Evolutionary conservation across 2,329 filamentous ascomycete genomes (phyloP), one percentile per base, ranked within the genome.

Genomic region (Myriangium duriaei): DNA sequence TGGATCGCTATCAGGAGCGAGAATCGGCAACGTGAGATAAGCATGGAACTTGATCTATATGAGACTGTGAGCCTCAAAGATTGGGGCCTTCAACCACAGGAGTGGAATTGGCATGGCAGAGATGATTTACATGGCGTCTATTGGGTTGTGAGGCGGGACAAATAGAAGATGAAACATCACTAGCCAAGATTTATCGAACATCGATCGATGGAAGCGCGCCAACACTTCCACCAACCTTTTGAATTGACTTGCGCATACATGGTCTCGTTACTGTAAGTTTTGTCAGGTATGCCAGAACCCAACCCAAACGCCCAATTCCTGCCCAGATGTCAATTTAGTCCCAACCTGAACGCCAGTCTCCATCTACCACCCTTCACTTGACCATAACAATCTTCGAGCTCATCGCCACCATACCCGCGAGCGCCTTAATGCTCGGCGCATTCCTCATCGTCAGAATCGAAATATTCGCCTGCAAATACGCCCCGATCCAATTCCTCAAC

Each of bases 401-500:
- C 21, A 7, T 26, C 21, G 21, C 21, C 21, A 26, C 21, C 21
- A 26, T 26, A 7, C 21, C 21, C 21, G 21, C 21, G 7, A 26
- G n/a, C 21, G 7, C 21, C 21, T n/a, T 26, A n/a, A 26, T 26
- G n/a, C 21, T 26, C 7, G 21, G 21, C 21, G 21, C 21, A 26
- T 26, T 26, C 21, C 21, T 7, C 21, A 26, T 26, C 7, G 21
- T 26, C 21, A 38, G 30, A 5, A 38, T 16, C 7, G 26, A 19
- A 11, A 38, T 28, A 11, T 31, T 28, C 26, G 26, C 29, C 35
- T 37, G 15, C 13, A 32, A 15, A 24, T 31, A 14, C n/a, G 26
- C 7, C 3, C 11, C n/a, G 2, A 39, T 32, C 41, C 41, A 42
- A 12, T 32, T 42, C 5, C 41, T 16, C 15, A 42, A 30, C 29